Evolutionary conservation across 345 rosid species (phyloP), one percentile per base, ranked within the genome.

Genomic region (Eucalyptus decipiens): DNA sequence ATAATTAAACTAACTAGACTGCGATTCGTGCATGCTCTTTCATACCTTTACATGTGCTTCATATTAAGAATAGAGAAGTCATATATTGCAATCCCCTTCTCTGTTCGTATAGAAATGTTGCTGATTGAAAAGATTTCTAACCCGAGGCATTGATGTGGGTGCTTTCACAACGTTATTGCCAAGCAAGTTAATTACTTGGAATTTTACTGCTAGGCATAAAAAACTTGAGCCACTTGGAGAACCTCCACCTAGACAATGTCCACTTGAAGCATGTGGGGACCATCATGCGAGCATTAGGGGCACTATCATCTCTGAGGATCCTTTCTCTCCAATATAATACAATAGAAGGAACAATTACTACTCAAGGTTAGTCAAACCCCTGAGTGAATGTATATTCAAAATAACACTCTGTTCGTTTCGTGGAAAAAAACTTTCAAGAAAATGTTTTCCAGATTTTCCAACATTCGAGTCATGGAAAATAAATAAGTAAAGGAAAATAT

Each of bases 221-320:
- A 58, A 58, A 58, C 65, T 58, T 58, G 65, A 58, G 65, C 65
- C 65, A 5, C n/a, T 58, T 58, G 11, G 65, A 58, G 65, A 26
- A 2, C n/a, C 65, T 58, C n/a, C 14, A 26, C 13, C 65, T 58
- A 58, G 3, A 58, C 26, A 0, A 0, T 26, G 65, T 58, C 65
- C 65, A 58, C 14, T 58, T 58, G n/a, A 26, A 26, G 7, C 30
- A 58, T 5, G n/a, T 26, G 65, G n/a, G 65, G 65, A 58, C 65
- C 7, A 3, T 26, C n/a, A 0, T 58, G 15, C 7, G 7, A 58
- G 14, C 14, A 58, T 9, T 58, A 58, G 65, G 65, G 30, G 65
- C n/a, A 11, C 3, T 58, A 0, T 58, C 65, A 58, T 26, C 65
- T 5, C 0, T 58, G 6, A 24, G n/a, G 65, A 58, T 24, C 65